phyloP scores from a whole-genome alignment of 495 filamentous ascomycete genomes.

The Bacidia gigantensis region DNA sequence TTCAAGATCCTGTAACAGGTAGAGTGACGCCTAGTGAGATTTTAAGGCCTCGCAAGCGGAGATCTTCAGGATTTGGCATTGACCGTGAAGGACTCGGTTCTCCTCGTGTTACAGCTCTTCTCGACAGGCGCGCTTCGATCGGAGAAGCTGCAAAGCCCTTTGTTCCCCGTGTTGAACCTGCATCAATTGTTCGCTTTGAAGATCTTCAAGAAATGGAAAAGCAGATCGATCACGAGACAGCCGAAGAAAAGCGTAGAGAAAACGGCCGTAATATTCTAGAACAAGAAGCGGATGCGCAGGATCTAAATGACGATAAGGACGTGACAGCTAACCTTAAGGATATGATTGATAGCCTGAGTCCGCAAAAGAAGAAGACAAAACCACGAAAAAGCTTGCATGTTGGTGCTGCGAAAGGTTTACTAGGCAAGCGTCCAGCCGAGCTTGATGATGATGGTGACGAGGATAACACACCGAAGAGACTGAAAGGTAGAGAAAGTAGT shows the following conservation, averaged over 20 bases:
- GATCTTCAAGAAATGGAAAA: constrained; percentile 52
- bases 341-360: constrained; percentile 64
- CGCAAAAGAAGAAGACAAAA: constrained; percentile 54
- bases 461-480: constrained; percentile 49
- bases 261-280: constrained; percentile 42
- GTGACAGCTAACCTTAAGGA: constrained; percentile 52
- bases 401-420: constrained; percentile 57
- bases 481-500: constrained; percentile 57
- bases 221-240: constrained; percentile 55
- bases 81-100: constrained; percentile 68
- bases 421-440: constrained; percentile 63
- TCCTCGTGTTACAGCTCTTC: constrained; percentile 56
- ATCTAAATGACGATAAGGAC: constrained; percentile 40
- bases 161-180: constrained; percentile 32
- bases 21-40: constrained; percentile 48
- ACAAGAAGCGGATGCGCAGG: constrained; percentile 29
- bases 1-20: constrained; percentile 40
- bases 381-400: constrained; percentile 65
- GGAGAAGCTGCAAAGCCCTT: constrained; percentile 51
- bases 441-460: constrained; percentile 56
- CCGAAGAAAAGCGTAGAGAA: constrained; percentile 47
- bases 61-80: constrained; percentile 60
- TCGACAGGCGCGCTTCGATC: constrained; percentile 61
- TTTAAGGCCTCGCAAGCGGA: constrained; percentile 46
- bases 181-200: constrained; percentile 45